Evolutionary conservation across 805 yeast genomes (phyloP).

Genomic region (Pichia insulana): DNA sequence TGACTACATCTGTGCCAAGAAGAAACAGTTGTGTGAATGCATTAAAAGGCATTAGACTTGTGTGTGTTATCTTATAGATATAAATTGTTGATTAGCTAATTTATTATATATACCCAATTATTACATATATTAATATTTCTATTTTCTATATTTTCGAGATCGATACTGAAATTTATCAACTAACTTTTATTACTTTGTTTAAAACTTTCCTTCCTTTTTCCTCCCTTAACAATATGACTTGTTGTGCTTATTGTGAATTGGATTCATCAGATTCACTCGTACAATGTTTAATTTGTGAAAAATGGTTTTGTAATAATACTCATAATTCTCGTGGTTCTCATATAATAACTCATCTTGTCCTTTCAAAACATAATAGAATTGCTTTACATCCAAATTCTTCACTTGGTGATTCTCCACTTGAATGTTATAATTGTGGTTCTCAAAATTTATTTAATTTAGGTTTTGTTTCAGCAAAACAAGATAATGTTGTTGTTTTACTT

Average conservation of each 20-base stretch:
- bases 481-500: slow-evolving; percentile 75
- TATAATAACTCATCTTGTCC: slow-evolving; percentile 75
- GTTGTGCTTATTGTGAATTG: slow-evolving; percentile 63
- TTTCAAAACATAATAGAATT: slow-evolving; percentile 68
- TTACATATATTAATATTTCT: too few species aligned
- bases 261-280: slow-evolving; percentile 57
- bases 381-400: slow-evolving; percentile 72
- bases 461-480: slow-evolving; percentile 78
- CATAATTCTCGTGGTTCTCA: slow-evolving; percentile 52
- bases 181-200: too few species aligned
- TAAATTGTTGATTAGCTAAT: too few species aligned
- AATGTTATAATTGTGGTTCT: slow-evolving; percentile 86
- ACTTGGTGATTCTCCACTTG: slow-evolving; percentile 78
- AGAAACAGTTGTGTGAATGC: too few species aligned
- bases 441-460: slow-evolving; percentile 76
- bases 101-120: too few species aligned
- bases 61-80: too few species aligned
- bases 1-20: slow-evolving; percentile 15
- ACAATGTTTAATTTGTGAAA: slow-evolving; percentile 65
- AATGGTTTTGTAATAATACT: slow-evolving; percentile 86
- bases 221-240: too few species aligned
- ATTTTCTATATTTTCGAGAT: too few species aligned
- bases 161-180: too few species aligned
- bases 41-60: too few species aligned
- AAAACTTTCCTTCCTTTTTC: too few species aligned